phyloP scores from a whole-genome alignment of 2,329 filamentous ascomycete species.

The Simplicillium aogashimaense region DNA sequence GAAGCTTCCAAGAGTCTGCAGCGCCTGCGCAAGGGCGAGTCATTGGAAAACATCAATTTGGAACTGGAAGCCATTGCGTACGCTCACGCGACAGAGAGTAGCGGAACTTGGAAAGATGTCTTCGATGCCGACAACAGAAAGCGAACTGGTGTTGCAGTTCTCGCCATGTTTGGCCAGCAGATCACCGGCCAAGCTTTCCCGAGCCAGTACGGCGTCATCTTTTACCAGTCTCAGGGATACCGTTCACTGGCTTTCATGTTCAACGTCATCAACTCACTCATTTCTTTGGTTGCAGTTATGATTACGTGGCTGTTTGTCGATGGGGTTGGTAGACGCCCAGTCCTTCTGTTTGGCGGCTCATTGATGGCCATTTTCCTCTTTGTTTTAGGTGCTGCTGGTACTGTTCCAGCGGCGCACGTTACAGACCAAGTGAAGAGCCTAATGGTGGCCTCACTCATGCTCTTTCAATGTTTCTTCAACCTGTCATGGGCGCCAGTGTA shows the following conservation, averaged over 20 bases:
- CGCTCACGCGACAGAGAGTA: slow-evolving; percentile 10
- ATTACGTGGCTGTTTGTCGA: slow-evolving; percentile 16
- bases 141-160: slow-evolving; percentile 14
- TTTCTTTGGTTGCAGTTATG: slow-evolving; percentile 7
- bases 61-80: slow-evolving; percentile 12
- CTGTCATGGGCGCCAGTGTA: slow-evolving; percentile 17
- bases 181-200: slow-evolving; percentile 21
- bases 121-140: slow-evolving; percentile 11
- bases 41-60: slow-evolving; percentile 14
- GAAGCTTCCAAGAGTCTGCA: slow-evolving; percentile 22
- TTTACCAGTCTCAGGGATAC: slow-evolving; percentile 18
- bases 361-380: slow-evolving; percentile 14
- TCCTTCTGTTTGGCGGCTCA: slow-evolving; percentile 14
- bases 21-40: slow-evolving; percentile 18
- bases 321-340: slow-evolving; percentile 13
- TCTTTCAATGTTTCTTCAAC: slow-evolving; percentile 14
- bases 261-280: slow-evolving; percentile 11
- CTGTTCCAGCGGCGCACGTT: slow-evolving; percentile 2
- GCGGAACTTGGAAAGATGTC: slow-evolving; percentile 14
- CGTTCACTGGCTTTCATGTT: slow-evolving; percentile 14
- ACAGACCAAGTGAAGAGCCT: slow-evolving; percentile 3
- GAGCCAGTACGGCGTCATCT: slow-evolving; percentile 18
- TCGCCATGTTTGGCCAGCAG: slow-evolving; percentile 21
- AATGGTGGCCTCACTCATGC: slow-evolving; percentile 16
- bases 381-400: slow-evolving; percentile 11